phyloP scores from a whole-genome alignment of 129 eudicot genomes.

The Helichrysum umbraculigerum region DNA sequence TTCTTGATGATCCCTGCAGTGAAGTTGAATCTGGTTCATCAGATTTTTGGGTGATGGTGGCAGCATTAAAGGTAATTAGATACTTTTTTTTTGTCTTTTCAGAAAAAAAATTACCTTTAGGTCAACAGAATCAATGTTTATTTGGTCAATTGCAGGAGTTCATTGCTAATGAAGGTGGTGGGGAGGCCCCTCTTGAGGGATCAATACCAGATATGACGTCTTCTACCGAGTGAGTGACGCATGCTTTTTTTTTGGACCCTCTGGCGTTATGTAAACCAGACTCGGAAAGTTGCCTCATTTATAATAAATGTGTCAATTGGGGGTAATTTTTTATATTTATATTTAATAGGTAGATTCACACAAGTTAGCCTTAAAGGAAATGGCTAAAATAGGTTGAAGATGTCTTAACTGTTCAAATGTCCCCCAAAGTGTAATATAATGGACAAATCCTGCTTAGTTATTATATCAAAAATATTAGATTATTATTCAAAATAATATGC shows the following conservation, averaged over 20 bases:
- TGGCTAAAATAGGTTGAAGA: background rate
- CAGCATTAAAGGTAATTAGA: slow-evolving; percentile 76
- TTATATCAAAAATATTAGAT: background rate
- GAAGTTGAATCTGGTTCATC: slow-evolving; percentile 76
- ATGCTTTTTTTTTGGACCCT: background rate
- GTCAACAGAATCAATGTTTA: background rate
- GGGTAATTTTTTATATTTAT: background rate
- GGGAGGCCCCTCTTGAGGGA: slow-evolving; percentile 98
- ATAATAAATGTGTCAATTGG: background rate
- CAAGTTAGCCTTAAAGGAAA: background rate
- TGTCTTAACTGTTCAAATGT: background rate
- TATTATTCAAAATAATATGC: background rate
- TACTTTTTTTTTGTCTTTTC: background rate
- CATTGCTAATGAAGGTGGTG: slow-evolving; percentile 89
- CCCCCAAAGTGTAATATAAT: background rate
- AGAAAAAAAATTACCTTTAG: background rate
- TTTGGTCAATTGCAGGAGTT: slow-evolving; percentile 63
- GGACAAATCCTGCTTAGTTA: background rate
- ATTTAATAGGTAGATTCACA: background rate
- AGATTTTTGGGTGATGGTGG: slow-evolving; percentile 98
- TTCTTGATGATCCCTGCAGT: slow-evolving; percentile 70
- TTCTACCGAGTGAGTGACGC: slow-evolving; percentile 77
- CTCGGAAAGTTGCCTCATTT: background rate
- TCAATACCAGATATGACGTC: slow-evolving; percentile 99
- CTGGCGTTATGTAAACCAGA: background rate